Base-by-base conservation (phyloP, 768 basidiomycete genomes). In the Lactifluus subvellereus region DNA sequence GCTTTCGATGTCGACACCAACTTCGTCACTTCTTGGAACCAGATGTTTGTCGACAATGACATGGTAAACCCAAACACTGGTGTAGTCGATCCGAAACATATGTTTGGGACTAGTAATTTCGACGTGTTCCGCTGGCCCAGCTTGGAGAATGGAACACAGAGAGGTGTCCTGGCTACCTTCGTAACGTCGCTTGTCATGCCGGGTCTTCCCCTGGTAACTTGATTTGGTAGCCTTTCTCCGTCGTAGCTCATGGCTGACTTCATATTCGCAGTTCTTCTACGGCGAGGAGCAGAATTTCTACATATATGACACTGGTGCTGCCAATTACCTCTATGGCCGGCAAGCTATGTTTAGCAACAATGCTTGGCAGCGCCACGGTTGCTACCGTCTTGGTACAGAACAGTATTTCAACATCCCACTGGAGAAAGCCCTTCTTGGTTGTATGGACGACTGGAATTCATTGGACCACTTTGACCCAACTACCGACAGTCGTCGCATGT, bases 381-480 rank as follows among this genome's bases (percentile, higher is more conserved):
- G 94, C 74, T 97, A 97, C 73, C 80, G 79, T 50, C 84, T 96
- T 38, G 94, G 94, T 11, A 96, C 94, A 8, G 80, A 83, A 64
- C 94, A 96, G 71, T 97, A 94, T 76, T 97, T 89, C 80, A 94
- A 96, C 75, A 90, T 95, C 84, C 89, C 89, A 1, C 79, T 95
- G 67, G 87, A 89, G 59, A 85, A 84, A 68, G 76, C 89, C 2
- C 72, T 93, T 37, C 77, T 93, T 18, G 94, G 93, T 51, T 97
- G 94, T 72, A 69, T 87, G 51, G 92, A 96, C 70, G 86, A 90
- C 68, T 94, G 90, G 91, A 95, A 96, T 72, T 83, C 89, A 2
- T 84, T 95, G 37, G 94, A 97, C 69, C 94, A 97, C 72, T 96
- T 96, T 72, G 94, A 97, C 73, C 92, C 93, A 32, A 95, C 94